A percentile compares a stretch with the other conserved stretches of the same genome.
Conservation (phyloP, 257 asterid species). For the Scutellaria baicalensis region DNA sequence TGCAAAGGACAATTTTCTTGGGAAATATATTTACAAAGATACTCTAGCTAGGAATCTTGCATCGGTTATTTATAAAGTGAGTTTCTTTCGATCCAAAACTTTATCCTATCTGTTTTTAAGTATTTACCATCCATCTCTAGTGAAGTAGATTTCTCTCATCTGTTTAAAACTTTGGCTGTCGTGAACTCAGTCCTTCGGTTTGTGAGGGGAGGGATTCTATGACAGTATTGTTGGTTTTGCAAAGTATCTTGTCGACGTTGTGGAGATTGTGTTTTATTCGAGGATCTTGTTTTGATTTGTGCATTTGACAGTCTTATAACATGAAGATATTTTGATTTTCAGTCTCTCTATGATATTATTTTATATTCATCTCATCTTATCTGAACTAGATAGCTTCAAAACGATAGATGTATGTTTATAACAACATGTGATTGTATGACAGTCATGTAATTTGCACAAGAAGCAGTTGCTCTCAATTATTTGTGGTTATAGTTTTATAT, state of each 20-base stretch:
- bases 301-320: neutral
- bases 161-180: neutral
- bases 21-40: conserved; percentile 91
- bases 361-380: neutral
- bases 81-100: conserved; percentile 8
- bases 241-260: neutral
- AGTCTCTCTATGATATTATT: neutral
- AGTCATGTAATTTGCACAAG: neutral
- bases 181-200: neutral
- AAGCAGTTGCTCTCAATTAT: neutral
- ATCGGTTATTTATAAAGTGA: conserved; percentile 73
- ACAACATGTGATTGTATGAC: neutral
- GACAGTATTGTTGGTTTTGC: neutral
- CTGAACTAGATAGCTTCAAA: neutral
- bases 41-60: conserved; percentile 94
- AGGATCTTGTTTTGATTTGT: too few relatives aligned
- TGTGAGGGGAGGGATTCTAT: neutral
- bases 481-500: neutral
- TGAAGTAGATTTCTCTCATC: too few relatives aligned
- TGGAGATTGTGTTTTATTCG: neutral
- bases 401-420: neutral
- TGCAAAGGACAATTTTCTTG: conserved; percentile 89
- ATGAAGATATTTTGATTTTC: neutral
- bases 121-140: neutral
- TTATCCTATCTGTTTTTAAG: neutral